phyloP scores from a whole-genome alignment of 495 filamentous ascomycete species.

The Lasiosphaeria miniovina region DNA sequence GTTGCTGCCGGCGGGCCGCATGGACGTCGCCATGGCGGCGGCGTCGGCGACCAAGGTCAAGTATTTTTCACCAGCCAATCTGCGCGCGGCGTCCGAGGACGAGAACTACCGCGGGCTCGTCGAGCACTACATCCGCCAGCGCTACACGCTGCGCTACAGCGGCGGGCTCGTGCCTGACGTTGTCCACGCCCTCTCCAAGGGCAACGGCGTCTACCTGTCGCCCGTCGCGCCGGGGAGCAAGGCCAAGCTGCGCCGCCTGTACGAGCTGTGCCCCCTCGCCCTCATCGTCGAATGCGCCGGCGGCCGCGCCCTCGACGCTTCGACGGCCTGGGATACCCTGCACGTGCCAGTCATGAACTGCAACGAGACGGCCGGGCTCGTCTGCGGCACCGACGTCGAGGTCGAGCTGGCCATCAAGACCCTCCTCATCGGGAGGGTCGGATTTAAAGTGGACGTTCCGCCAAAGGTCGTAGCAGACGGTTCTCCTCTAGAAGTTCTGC shows the following conservation, averaged over 20 bases:
- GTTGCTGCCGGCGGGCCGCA: conserved; percentile 19
- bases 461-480: too few species aligned
- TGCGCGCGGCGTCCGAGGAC: conserved; percentile 45
- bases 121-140: conserved; percentile 35
- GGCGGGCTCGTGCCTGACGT: conserved; percentile 54
- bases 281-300: conserved; percentile 53
- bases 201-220: conserved; percentile 50
- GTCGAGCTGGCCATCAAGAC: conserved; percentile 30
- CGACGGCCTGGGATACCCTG: conserved; percentile 37
- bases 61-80: conserved; percentile 55
- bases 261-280: conserved; percentile 50
- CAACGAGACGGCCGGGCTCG: conserved; percentile 46
- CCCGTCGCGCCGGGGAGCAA: conserved; percentile 42
- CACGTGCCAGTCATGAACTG: conserved; percentile 31
- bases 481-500: too few species aligned
- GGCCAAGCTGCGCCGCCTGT: conserved; percentile 50
- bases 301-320: conserved; percentile 44
- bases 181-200: conserved; percentile 50
- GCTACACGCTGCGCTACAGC: conserved; percentile 51
- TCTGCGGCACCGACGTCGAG: conserved; percentile 48
- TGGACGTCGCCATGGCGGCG: not conserved
- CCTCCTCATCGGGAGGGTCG: not conserved
- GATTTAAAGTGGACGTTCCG: too few species aligned
- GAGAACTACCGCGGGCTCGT: conserved; percentile 42
- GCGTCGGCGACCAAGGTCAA: conserved; percentile 29